Conservation (phyloP, 306 rosid species). For the Oemleria cerasiformis region DNA sequence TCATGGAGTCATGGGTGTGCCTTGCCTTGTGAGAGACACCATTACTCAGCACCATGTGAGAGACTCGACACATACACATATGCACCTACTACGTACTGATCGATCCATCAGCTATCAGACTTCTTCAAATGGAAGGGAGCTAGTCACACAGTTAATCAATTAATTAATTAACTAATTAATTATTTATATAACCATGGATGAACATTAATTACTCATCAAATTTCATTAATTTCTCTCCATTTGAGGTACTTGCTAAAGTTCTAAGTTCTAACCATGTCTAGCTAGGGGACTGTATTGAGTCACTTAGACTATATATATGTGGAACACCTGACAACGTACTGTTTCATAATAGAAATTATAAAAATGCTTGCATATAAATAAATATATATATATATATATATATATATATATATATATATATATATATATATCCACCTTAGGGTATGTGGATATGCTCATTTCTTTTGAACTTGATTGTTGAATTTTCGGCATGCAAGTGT, state of each 20-base stretch:
- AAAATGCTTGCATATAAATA: neutral
- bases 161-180: neutral
- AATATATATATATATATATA: no score
- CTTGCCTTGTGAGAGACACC: constrained; percentile 48
- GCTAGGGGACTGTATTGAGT: constrained; percentile 47
- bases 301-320: neutral
- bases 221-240: neutral
- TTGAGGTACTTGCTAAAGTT: constrained; percentile 7
- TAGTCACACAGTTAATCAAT: neutral
- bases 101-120: neutral
- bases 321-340: constrained; percentile 5
- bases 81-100: no score
- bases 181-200: constrained; percentile 8
- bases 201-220: constrained; percentile 22
- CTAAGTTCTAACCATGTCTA: no score
- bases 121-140: constrained; percentile 18
- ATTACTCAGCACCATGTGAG: constrained; percentile 46
- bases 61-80: neutral
- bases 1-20: neutral
- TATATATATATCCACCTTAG: no score
- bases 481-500: no score
- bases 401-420: no score
- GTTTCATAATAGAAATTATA: neutral
- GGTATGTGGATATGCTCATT: no score
- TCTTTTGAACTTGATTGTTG: no score